A percentile compares a stretch with the other conserved stretches of the same genome.
phyloP scores from a whole-genome alignment of 2,329 filamentous ascomycete species.

The Fusarium solani-melongenae region DNA sequence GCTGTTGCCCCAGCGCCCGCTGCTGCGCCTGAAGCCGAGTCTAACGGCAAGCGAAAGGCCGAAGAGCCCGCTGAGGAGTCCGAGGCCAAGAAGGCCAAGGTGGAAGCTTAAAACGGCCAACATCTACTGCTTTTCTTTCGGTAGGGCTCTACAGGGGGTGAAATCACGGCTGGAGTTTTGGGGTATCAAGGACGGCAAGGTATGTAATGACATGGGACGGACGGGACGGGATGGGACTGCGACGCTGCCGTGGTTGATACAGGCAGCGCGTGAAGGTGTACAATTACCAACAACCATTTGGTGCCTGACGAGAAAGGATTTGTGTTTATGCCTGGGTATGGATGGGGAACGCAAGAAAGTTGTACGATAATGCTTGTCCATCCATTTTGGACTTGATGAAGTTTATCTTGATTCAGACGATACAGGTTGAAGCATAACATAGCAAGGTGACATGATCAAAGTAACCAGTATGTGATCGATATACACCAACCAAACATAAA shows the following conservation, averaged over 20 bases:
- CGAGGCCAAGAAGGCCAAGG: conserved; percentile 51
- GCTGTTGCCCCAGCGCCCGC: conserved; percentile 31
- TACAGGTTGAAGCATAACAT: background rate
- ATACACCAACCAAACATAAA: conserved; percentile 31
- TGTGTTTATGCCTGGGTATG: background rate
- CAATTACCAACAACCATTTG: conserved; percentile 6
- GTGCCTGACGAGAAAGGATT: conserved; percentile 17
- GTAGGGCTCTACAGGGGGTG: background rate
- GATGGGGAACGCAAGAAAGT: background rate
- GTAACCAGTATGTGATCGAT: background rate
- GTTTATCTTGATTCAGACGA: background rate
- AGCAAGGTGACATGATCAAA: background rate
- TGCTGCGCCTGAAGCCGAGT: conserved; percentile 41
- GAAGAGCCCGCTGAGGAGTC: conserved; percentile 44
- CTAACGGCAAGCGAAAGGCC: conserved; percentile 56
- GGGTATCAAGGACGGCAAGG: conserved; percentile 11
- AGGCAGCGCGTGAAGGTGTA: conserved; percentile 11
- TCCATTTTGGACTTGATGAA: background rate
- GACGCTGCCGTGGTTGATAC: background rate
- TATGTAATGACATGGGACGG: background rate
- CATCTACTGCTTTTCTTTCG: background rate
- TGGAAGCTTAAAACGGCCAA: conserved; percentile 41
- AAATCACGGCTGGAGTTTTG: conserved; percentile 28
- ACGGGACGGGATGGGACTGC: background rate
- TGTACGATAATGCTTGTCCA: background rate